phyloP scores from a whole-genome alignment of 2,329 filamentous ascomycete genomes.

The Venturia nashicola region DNA sequence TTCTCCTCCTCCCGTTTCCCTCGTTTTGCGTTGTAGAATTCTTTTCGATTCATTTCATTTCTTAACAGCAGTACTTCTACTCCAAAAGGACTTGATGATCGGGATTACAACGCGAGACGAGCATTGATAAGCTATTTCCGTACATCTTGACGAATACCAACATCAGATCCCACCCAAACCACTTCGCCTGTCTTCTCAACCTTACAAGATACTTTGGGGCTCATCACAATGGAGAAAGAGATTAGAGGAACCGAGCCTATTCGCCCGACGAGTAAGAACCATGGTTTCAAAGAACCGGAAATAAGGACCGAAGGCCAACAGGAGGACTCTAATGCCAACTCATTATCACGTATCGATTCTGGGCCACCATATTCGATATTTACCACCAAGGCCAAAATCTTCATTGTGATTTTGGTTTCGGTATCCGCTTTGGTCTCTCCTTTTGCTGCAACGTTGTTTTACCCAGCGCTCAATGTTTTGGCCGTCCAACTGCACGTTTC shows the following conservation, averaged over 20 bases:
- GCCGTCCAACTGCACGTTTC: constrained; percentile 8
- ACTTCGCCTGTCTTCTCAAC: background rate
- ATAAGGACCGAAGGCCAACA: background rate
- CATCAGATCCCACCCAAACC: background rate
- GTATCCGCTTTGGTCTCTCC: constrained; percentile 7
- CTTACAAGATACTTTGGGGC: background rate
- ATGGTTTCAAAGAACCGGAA: background rate
- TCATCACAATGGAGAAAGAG: background rate
- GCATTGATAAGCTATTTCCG: background rate
- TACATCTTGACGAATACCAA: background rate
- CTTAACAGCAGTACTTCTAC: background rate
- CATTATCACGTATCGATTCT: background rate
- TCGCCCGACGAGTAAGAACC: background rate
- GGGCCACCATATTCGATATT: constrained; percentile 9
- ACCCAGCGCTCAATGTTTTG: constrained; percentile 8
- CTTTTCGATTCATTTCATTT: background rate
- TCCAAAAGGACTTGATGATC: background rate
- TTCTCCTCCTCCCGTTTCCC: background rate
- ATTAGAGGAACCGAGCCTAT: background rate
- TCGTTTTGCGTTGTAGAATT: background rate
- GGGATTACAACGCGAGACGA: background rate
- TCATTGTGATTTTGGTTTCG: constrained; percentile 7
- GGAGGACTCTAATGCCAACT: background rate
- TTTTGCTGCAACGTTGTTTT: constrained; percentile 10
- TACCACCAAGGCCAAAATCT: constrained; percentile 2